These are phyloP conservation scores for Sarcomyxa edulis DNA, from an alignment of 768 basidiomycete genomes.

Conservation along the genomic window DNA sequence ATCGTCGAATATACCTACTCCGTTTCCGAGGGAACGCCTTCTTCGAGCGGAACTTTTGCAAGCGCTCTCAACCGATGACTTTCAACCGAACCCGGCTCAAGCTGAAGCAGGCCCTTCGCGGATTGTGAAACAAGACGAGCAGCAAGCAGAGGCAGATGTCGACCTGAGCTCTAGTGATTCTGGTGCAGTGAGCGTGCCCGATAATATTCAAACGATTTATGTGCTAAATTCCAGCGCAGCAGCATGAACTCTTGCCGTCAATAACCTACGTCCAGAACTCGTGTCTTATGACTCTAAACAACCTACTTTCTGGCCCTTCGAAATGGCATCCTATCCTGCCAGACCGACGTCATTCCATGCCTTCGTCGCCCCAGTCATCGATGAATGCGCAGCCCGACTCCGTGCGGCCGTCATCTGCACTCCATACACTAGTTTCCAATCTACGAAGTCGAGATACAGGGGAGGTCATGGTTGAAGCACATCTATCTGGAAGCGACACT, in stretches of 20 bases:
- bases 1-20: slow-evolving; percentile 13
- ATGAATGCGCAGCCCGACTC: slow-evolving; percentile 21
- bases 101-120: background rate
- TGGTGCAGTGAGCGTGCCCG: too few relatives aligned
- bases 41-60: background rate
- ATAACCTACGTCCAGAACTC: slow-evolving; percentile 69
- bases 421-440: slow-evolving; percentile 59
- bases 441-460: slow-evolving; percentile 45
- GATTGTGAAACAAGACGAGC: background rate
- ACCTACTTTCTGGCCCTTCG: slow-evolving; percentile 50
- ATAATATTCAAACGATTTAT: too few relatives aligned
- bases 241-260: slow-evolving; percentile 68
- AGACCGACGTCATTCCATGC: slow-evolving; percentile 58
- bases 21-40: slow-evolving; percentile 6
- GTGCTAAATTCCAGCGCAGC: background rate
- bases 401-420: slow-evolving; percentile 36
- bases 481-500: slow-evolving; percentile 33
- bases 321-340: slow-evolving; percentile 53
- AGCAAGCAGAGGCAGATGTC: background rate
- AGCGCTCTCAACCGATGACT: too few relatives aligned
- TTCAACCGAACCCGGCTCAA: background rate
- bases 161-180: background rate
- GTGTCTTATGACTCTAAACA: slow-evolving; percentile 69
- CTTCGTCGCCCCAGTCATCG: slow-evolving; percentile 32
- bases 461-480: slow-evolving; percentile 43